These are phyloP conservation scores for Trichopus zeylanicus DNA, from an alignment of 116 monocot species.

Conservation along the genomic window DNA sequence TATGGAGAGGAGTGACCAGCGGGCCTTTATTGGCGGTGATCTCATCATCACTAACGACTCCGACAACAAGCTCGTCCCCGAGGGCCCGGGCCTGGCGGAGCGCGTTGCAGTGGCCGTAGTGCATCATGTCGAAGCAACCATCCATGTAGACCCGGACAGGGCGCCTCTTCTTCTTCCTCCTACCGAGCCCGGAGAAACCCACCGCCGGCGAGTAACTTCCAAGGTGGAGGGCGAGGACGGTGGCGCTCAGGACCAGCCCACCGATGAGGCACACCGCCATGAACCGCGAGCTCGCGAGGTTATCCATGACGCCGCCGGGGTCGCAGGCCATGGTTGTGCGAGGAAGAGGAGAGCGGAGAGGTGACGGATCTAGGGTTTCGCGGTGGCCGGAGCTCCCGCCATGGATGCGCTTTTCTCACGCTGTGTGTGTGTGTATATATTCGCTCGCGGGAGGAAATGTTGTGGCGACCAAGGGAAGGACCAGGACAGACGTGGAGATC, in stretches of 20 bases:
- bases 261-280: constrained; percentile 30
- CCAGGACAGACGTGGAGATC: no score
- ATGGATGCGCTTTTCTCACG: no score
- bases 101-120: constrained; percentile 76
- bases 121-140: constrained; percentile 82
- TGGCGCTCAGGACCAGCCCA: constrained; percentile 30
- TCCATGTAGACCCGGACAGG: constrained; percentile 79
- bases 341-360: no score
- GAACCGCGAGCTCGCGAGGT: not conserved
- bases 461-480: no score
- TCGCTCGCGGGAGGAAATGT: no score
- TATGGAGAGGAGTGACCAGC: constrained; percentile 42
- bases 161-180: constrained; percentile 18
- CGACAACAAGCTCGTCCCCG: constrained; percentile 60
- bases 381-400: no score
- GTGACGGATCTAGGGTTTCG: no score
- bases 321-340: no score
- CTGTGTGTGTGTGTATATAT: no score
- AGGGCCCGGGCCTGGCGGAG: constrained; percentile 61
- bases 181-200: not conserved
- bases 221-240: constrained; percentile 34
- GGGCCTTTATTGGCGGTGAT: constrained; percentile 66
- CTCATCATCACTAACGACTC: constrained; percentile 60
- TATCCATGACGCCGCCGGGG: no score
- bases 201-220: constrained; percentile 10